Percentiles rank a stretch among this genome's conserved stretches.
These are phyloP conservation scores for Raddia guianensis DNA, from an alignment of 176 grass and related monocot genomes.

Conservation along the genomic window DNA sequence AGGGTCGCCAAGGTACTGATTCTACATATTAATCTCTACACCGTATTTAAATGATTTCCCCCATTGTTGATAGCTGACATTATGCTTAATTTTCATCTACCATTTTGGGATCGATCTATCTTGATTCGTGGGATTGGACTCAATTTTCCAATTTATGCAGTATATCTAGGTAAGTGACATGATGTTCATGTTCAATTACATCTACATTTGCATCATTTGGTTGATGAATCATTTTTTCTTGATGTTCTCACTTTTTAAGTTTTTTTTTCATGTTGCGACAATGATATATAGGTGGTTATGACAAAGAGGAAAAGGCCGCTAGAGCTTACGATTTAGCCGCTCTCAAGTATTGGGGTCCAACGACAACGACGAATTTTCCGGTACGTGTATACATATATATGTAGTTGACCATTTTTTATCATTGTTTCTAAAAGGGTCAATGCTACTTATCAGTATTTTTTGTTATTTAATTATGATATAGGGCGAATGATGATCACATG, in stretches of 20 bases:
- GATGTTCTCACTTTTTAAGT: not conserved
- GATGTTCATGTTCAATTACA: not conserved
- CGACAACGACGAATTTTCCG: constrained; percentile 94
- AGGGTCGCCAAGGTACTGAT: constrained; percentile 87
- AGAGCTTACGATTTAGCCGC: constrained; percentile 98
- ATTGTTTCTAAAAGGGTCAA: not conserved
- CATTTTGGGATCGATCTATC: not conserved
- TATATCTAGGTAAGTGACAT: constrained; percentile 76
- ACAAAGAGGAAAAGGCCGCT: constrained; percentile 98
- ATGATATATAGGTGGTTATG: constrained; percentile 80
- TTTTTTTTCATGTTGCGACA: not conserved
- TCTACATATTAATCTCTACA: not conserved
- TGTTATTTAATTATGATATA: not conserved
- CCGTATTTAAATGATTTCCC: not conserved
- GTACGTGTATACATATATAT: constrained; percentile 38
- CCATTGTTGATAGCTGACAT: constrained; percentile 25
- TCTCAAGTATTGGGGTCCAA: constrained; percentile 96
- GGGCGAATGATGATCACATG: not conserved
- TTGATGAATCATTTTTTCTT: not conserved
- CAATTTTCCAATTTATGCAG: constrained; percentile 39
- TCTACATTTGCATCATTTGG: not conserved
- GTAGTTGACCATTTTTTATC: not conserved
- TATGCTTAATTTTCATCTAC: constrained; percentile 1
- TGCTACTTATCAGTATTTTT: not conserved
- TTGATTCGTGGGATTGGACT: constrained; percentile 27